These are phyloP conservation scores for Sequoiadendron giganteum DNA, from an alignment of 75 land plant genomes.

Conservation along the genomic window DNA sequence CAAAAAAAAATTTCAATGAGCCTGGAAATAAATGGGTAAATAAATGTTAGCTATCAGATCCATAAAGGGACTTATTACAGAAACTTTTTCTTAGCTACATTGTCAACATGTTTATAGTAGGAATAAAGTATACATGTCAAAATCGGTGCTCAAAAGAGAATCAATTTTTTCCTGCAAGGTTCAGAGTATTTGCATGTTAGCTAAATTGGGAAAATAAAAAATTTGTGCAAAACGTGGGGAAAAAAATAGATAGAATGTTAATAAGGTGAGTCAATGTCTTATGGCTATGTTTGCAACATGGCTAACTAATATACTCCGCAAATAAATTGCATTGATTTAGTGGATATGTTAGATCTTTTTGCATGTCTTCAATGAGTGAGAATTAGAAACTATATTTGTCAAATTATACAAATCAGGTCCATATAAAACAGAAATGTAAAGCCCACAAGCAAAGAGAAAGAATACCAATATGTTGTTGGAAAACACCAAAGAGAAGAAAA, in stretches of 20 bases:
- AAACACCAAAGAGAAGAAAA: too few relatives aligned
- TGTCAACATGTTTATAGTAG: neutral
- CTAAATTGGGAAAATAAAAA: neutral
- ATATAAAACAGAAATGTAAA: too few relatives aligned
- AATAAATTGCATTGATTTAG: neutral
- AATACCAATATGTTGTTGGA: too few relatives aligned
- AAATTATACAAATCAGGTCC: too few relatives aligned
- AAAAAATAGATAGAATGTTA: neutral
- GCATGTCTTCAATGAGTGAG: too few relatives aligned
- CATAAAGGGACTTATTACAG: neutral
- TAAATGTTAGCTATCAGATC: neutral
- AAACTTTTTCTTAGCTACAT: neutral
- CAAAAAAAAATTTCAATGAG: neutral
- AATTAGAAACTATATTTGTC: too few relatives aligned
- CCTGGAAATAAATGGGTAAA: neutral
- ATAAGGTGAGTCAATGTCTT: neutral
- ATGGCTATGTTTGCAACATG: neutral
- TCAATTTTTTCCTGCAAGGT: neutral
- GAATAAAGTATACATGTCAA: neutral
- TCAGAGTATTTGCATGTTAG: neutral
- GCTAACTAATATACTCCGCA: neutral
- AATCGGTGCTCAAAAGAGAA: neutral
- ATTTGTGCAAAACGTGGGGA: neutral
- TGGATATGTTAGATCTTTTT: neutral
- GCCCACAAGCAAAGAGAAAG: too few relatives aligned